phyloP scores from a whole-genome alignment of 768 basidiomycete species.

The Pholiota molesta region DNA sequence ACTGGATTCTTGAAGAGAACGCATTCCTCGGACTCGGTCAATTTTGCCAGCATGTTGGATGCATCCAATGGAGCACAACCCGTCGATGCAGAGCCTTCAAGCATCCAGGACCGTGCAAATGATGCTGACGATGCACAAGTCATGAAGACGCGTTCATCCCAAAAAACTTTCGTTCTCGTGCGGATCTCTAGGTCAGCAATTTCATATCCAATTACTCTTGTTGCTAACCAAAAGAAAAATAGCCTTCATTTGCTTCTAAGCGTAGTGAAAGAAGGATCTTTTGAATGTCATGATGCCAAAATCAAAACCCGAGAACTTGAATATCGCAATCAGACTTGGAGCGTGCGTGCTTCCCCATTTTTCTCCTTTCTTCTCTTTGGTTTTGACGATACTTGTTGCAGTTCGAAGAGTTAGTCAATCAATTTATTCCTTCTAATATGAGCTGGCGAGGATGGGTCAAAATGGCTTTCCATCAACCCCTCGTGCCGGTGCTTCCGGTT shows the following conservation, averaged over 20 bases:
- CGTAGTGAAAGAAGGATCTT: slow-evolving; percentile 82
- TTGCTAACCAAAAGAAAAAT: neutral
- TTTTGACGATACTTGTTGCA: slow-evolving; percentile 27
- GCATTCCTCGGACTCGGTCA: slow-evolving; percentile 27
- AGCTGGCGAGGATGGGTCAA: slow-evolving; percentile 84
- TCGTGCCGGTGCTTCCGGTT: slow-evolving; percentile 77
- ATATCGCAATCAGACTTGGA: slow-evolving; percentile 83
- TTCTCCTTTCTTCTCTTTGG: neutral
- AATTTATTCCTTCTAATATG: slow-evolving; percentile 78
- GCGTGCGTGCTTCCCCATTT: slow-evolving; percentile 50
- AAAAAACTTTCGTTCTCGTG: slow-evolving; percentile 84
- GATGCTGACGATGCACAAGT: slow-evolving; percentile 67
- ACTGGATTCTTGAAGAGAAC: slow-evolving; percentile 26
- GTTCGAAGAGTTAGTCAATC: slow-evolving; percentile 81
- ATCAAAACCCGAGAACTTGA: slow-evolving; percentile 82
- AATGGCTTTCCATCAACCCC: slow-evolving; percentile 80
- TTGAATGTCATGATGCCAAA: slow-evolving; percentile 78
- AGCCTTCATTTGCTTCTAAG: slow-evolving; percentile 77
- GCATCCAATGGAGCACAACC: neutral
- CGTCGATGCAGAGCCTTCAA: slow-evolving; percentile 14
- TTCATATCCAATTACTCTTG: neutral
- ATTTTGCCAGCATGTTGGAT: slow-evolving; percentile 22
- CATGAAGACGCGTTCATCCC: slow-evolving; percentile 79
- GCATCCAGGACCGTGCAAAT: slow-evolving; percentile 20
- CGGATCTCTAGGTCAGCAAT: slow-evolving; percentile 64